Evolutionary conservation across 148 eudicot species (phyloP).

Genomic region (Fallopia convolvulus): DNA sequence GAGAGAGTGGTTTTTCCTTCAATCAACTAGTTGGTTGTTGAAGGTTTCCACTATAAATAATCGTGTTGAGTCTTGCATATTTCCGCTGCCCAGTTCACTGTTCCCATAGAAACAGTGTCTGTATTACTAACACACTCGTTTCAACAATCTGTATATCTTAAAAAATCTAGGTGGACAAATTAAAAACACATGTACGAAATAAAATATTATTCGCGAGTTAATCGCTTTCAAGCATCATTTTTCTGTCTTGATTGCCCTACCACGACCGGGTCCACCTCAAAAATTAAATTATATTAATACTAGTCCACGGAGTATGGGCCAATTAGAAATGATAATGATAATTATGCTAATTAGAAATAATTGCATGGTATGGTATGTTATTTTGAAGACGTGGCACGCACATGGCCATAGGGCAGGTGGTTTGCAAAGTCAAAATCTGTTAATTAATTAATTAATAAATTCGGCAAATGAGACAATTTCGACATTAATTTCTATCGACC

Average conservation of each 20-base stretch:
- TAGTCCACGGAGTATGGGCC: background rate
- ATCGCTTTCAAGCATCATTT: conserved; percentile 5
- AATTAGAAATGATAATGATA: background rate
- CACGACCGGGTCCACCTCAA: background rate
- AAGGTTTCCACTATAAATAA: too few relatives aligned
- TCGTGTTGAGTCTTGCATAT: too few relatives aligned
- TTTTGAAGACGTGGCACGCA: conserved; percentile 5
- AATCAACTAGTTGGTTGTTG: too few relatives aligned
- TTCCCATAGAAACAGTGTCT: too few relatives aligned
- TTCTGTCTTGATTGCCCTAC: background rate
- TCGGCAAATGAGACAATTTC: background rate
- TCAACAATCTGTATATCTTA: background rate
- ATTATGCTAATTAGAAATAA: background rate
- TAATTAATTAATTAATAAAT: background rate
- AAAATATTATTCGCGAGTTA: background rate
- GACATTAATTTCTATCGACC: background rate
- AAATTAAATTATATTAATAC: background rate
- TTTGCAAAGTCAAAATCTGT: background rate
- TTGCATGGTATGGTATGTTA: background rate
- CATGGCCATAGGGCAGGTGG: background rate
- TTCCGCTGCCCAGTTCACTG: too few relatives aligned
- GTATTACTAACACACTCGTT: too few relatives aligned
- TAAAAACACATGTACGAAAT: background rate
- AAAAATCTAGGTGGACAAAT: background rate
- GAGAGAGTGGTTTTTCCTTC: too few relatives aligned